These are phyloP conservation scores for Centella asiatica DNA, from an alignment of 129 eudicot species.

Conservation along the genomic window DNA sequence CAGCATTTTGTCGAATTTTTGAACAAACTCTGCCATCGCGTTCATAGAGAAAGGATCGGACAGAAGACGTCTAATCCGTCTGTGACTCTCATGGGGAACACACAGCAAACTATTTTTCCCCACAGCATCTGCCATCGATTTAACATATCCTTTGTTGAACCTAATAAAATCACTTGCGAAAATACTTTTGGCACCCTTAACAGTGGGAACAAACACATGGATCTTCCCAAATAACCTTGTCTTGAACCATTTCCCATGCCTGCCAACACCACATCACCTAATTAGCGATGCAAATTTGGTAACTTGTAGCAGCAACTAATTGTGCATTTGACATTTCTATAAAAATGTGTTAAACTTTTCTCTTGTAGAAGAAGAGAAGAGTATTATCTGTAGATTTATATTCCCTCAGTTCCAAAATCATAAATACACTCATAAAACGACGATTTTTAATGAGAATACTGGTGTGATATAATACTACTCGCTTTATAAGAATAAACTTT, in stretches of 20 bases:
- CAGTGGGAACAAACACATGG: conserved; percentile 54
- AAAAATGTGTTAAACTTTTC: too few species aligned
- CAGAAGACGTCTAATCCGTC: conserved; percentile 45
- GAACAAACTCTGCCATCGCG: conserved; percentile 36
- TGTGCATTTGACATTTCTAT: too few species aligned
- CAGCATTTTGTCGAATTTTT: conserved; percentile 35
- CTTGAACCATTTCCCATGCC: conserved; percentile 56
- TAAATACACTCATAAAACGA: too few species aligned
- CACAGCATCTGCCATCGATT: conserved; percentile 51
- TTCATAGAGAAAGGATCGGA: conserved; percentile 54
- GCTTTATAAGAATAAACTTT: too few species aligned
- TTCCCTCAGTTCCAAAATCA: too few species aligned
- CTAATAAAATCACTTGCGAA: conserved; percentile 34
- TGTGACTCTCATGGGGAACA: conserved; percentile 43
- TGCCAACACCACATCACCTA: conserved; percentile 6
- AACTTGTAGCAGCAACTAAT: too few species aligned
- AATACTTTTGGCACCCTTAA: conserved; percentile 37
- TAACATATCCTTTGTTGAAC: conserved; percentile 49
- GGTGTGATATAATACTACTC: too few species aligned
- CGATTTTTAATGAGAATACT: too few species aligned
- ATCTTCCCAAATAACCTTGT: conserved; percentile 49
- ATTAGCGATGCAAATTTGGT: not conserved
- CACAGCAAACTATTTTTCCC: conserved; percentile 47
- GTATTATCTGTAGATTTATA: too few species aligned
- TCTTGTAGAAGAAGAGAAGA: too few species aligned